phyloP scores from a whole-genome alignment of 805 yeast species.

The Candida boidinii region DNA sequence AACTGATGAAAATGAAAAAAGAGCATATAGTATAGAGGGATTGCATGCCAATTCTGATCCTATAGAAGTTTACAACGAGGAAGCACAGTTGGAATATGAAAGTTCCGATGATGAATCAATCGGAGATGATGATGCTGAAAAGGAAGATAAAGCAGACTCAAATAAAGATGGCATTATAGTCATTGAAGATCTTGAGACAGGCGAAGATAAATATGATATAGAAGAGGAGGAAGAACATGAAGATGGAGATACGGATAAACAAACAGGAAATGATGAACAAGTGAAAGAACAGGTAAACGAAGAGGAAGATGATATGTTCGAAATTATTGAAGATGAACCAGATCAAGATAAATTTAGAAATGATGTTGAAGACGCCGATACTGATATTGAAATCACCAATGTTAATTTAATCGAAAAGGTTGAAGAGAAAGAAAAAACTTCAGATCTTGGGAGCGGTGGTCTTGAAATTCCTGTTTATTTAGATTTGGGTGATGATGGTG shows the following conservation, averaged over 20 bases:
- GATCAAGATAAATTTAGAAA: too few relatives aligned
- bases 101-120: constrained; percentile 7
- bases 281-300: background rate
- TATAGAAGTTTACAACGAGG: background rate
- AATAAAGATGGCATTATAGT: constrained; percentile 2
- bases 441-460: too few relatives aligned
- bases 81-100: constrained; percentile 3
- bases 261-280: background rate
- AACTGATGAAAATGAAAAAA: constrained; percentile 18
- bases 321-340: too few relatives aligned
- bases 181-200: background rate
- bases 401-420: constrained; percentile 1
- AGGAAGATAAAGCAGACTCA: constrained; percentile 11
- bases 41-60: too few relatives aligned
- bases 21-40: too few relatives aligned
- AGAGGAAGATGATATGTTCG: background rate
- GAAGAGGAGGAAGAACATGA: constrained; percentile 2
- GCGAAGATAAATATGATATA: background rate
- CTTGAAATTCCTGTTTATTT: constrained; percentile 17
- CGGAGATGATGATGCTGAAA: constrained; percentile 12
- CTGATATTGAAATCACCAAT: background rate
- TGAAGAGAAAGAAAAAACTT: constrained; percentile 1
- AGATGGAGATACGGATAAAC: constrained; percentile 5
- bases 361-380: constrained; percentile 6
- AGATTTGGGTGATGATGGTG: constrained; percentile 18